Evolutionary conservation across 108 stramenopile genomes (phyloP).

Genomic region (Stephanodiscus minutulus): DNA sequence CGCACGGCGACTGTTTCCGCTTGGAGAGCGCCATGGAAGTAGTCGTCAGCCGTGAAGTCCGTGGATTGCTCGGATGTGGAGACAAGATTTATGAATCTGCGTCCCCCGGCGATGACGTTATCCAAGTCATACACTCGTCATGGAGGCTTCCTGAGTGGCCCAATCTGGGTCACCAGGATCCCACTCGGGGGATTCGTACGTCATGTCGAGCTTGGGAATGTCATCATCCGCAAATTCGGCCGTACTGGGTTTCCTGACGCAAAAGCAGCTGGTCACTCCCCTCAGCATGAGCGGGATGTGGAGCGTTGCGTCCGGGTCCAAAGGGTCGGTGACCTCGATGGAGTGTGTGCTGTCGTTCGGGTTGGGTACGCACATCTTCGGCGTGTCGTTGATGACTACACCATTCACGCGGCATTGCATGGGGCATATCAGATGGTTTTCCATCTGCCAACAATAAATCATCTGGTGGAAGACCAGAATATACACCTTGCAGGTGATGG

Average conservation of each 20-base stretch:
- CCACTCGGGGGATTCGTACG: constrained; percentile 21
- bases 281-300: constrained; percentile 8
- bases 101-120: neutral
- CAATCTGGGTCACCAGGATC: constrained; percentile 13
- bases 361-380: constrained; percentile 2
- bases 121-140: neutral
- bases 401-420: constrained; percentile 28
- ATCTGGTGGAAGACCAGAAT: constrained; percentile 30
- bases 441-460: constrained; percentile 2
- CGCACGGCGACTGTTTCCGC: neutral
- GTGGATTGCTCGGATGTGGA: neutral
- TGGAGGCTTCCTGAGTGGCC: constrained; percentile 6
- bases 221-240: constrained; percentile 13
- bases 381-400: constrained; percentile 8
- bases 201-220: constrained; percentile 18
- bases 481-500: constrained; percentile 12
- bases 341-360: constrained; percentile 7
- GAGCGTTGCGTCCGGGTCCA: neutral
- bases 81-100: neutral
- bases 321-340: neutral
- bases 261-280: constrained; percentile 16
- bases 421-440: constrained; percentile 25
- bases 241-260: constrained; percentile 9
- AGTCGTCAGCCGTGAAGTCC: too few species aligned
- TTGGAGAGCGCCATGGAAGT: too few species aligned